Evolutionary conservation across 768 basidiomycete species (phyloP).

Genomic region (Suillus spraguei): DNA sequence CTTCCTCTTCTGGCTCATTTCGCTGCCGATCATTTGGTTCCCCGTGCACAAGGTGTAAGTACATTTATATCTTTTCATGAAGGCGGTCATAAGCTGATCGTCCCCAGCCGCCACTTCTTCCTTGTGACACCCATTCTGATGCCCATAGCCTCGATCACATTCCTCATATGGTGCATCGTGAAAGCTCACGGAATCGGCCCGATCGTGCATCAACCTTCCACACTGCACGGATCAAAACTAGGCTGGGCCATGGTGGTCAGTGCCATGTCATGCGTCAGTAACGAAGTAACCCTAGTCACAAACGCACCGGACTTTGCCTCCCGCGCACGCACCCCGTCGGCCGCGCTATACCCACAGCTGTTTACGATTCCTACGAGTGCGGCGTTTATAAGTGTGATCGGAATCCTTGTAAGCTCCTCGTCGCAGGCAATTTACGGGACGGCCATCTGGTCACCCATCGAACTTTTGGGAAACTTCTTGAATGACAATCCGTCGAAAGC

Average conservation of each 20-base stretch:
- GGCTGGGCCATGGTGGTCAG: conserved; percentile 77
- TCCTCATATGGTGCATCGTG: conserved; percentile 78
- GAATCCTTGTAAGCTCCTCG: conserved; percentile 81
- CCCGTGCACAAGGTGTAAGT: conserved; percentile 79
- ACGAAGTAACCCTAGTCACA: conserved; percentile 76
- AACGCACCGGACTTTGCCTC: conserved; percentile 81
- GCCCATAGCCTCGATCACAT: conserved; percentile 67
- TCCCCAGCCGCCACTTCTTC: conserved; percentile 71
- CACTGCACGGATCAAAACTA: conserved; percentile 64
- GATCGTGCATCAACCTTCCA: conserved; percentile 65
- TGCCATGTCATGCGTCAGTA: conserved; percentile 79
- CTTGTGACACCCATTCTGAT: conserved; percentile 75
- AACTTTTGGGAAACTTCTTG: conserved; percentile 68
- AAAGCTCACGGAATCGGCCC: conserved; percentile 80
- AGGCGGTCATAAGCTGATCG: conserved; percentile 12
- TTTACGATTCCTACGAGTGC: conserved; percentile 74
- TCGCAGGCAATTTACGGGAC: conserved; percentile 76
- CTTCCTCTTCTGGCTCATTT: conserved; percentile 86
- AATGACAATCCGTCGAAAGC: conserved; percentile 62
- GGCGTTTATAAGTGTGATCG: conserved; percentile 75
- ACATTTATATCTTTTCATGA: conserved; percentile 14
- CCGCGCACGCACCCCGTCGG: conserved; percentile 55
- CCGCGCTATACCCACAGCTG: conserved; percentile 66
- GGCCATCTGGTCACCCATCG: conserved; percentile 79
- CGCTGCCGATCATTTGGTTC: conserved; percentile 80